Evolutionary conservation across 192 early-diverging fungal genomes (phyloP).

Genomic region (Bifiguratus adelaidae): DNA sequence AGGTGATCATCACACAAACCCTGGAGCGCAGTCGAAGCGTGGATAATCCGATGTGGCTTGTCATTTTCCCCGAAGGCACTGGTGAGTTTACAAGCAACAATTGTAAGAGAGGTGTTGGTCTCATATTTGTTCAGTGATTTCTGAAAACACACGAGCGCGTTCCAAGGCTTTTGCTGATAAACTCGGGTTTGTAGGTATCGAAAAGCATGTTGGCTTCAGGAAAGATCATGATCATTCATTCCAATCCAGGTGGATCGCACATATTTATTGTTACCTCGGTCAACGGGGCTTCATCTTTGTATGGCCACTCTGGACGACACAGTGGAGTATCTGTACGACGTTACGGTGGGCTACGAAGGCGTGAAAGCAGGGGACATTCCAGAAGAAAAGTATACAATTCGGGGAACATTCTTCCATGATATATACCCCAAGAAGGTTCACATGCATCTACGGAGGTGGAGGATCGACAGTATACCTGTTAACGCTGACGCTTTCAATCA

Average conservation of each 20-base stretch:
- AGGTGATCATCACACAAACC: constrained; percentile 44
- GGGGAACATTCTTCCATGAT: constrained; percentile 61
- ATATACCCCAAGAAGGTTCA: constrained; percentile 70
- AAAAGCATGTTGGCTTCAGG: not conserved
- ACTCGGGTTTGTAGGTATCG: constrained; percentile 31
- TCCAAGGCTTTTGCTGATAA: constrained; percentile 65
- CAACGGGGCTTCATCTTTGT: constrained; percentile 71
- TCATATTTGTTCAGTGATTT: constrained; percentile 36
- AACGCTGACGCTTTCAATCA: constrained; percentile 58
- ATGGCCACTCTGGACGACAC: constrained; percentile 51
- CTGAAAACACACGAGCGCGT: constrained; percentile 56
- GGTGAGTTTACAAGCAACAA: constrained; percentile 2
- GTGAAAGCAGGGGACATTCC: constrained; percentile 62
- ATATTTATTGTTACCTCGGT: constrained; percentile 75
- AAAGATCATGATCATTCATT: not conserved
- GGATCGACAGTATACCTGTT: constrained; percentile 51
- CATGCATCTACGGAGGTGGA: constrained; percentile 65
- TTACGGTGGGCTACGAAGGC: constrained; percentile 84
- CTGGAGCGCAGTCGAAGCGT: constrained; percentile 37
- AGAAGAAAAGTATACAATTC: constrained; percentile 73
- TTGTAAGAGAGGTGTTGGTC: not conserved
- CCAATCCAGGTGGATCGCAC: constrained; percentile 33
- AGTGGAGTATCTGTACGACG: constrained; percentile 71
- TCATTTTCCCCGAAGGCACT: constrained; percentile 96
- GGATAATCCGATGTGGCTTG: constrained; percentile 74